Base-by-base conservation (phyloP, 2,329 filamentous ascomycete species). In the Exophiala bonariae region DNA sequence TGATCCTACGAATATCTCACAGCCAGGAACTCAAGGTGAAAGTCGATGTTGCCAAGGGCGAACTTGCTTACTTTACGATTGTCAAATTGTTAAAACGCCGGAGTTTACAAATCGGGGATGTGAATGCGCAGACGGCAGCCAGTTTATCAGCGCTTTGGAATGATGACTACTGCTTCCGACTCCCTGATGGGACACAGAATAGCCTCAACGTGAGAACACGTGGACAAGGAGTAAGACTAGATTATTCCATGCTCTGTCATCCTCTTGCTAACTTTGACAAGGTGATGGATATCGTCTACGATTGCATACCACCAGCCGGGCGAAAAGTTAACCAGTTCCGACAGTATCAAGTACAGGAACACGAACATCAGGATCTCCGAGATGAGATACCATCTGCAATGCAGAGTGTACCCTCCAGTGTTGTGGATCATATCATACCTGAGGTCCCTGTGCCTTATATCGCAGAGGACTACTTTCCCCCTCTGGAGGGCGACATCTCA, bases 1-100 rank as follows among this genome's bases (percentile, higher is more conserved):
- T 41, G 7, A 45, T 49, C 11, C 41, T 49, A 10, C 41, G 41
- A 18, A 36, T 49, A 5, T 41, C 17, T 11, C 47, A 28, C 30
- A 49, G 47, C 17, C 7, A 10, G 4, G 13, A 41, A 16, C 41
- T 49, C 11, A 22, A 20, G 3, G 34, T 41, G 14, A 22, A 4
- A 2, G 23, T 49, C 31, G 47, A 49, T n/a, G 17, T 11, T 23
- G 3, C 9, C 1, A 17, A 11, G 7, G 47, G 47, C 4, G 47
- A 49, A 20, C 26, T 16, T n/a, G 17, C 47, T 2, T 49, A 41
- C 23, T 49, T 49, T 19, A 31, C 47, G 4, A 22, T 26, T 3
- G 20, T 49, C 11, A 13, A 20, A 5, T 11, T 49, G 3, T 18
- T 49, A 30, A 40, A 44, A 20, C 17, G 23, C n/a, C 18, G 47